phyloP scores from a whole-genome alignment of 805 yeast species.

The Candida chauliodis region DNA sequence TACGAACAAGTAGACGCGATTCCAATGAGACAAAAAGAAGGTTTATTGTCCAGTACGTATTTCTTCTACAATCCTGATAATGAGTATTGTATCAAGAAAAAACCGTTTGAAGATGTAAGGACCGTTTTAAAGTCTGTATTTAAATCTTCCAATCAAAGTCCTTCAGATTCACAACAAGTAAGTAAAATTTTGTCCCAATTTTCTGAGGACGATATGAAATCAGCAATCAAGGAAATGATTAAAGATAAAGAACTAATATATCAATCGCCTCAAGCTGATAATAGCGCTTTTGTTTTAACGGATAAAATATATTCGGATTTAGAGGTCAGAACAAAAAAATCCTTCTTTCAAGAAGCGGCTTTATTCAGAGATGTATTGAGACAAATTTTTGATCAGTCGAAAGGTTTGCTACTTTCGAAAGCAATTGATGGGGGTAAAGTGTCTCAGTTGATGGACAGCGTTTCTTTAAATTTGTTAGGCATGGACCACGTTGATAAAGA shows the following conservation, averaged over 20 bases:
- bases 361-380: conserved; percentile 42
- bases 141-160: conserved; percentile 13
- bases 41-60: conserved; percentile 41
- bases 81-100: conserved; percentile 8
- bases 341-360: conserved; percentile 43
- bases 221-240: conserved; percentile 38
- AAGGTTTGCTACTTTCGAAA: conserved; percentile 54
- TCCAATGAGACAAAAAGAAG: conserved; percentile 73
- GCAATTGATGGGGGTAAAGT: conserved; percentile 62
- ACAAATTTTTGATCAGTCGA: conserved; percentile 39
- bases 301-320: conserved; percentile 43
- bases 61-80: conserved; percentile 35
- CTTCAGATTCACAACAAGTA: conserved; percentile 48
- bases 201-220: conserved; percentile 35
- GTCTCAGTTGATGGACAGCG: conserved; percentile 55
- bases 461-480: conserved; percentile 40
- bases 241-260: conserved; percentile 53
- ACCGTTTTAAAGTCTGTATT: conserved; percentile 53
- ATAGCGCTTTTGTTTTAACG: conserved; percentile 50
- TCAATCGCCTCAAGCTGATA: conserved; percentile 28
- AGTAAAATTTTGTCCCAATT: conserved; percentile 42
- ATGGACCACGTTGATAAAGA: conserved; percentile 55
- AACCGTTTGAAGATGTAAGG: conserved; percentile 30
- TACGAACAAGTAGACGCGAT: conserved; percentile 48
- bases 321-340: conserved; percentile 5